Conservation (phyloP, 2,329 filamentous ascomycete genomes). For the Ramularia collo-cygni region DNA sequence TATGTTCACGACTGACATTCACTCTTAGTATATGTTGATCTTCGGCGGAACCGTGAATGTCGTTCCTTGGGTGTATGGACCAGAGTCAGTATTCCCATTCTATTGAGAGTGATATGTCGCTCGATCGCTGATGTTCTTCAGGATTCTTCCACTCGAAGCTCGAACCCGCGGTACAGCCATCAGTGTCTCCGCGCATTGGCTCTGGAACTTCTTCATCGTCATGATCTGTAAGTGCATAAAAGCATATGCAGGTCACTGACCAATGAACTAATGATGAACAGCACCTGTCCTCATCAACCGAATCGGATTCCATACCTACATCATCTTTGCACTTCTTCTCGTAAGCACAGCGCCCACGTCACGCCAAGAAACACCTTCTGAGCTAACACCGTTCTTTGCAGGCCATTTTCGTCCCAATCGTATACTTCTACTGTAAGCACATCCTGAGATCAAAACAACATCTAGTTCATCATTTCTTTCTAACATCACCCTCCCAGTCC, state of each 20-base stretch:
- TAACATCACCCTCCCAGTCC: slow-evolving; percentile 1
- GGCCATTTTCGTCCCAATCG: slow-evolving; percentile 16
- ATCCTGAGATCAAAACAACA: too few relatives aligned
- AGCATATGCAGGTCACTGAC: slow-evolving; percentile 21
- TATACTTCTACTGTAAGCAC: slow-evolving; percentile 24
- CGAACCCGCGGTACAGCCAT: slow-evolving; percentile 43
- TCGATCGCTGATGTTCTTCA: too few relatives aligned
- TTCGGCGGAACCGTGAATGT: slow-evolving; percentile 21
- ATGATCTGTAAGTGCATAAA: slow-evolving; percentile 32
- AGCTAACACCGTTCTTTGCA: neutral
- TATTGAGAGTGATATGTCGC: too few relatives aligned
- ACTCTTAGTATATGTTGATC: slow-evolving; percentile 14
- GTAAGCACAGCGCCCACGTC: slow-evolving; percentile 29
- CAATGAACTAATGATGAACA: slow-evolving; percentile 20
- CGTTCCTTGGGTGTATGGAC: slow-evolving; percentile 29
- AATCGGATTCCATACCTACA: slow-evolving; percentile 26
- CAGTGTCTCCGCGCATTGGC: slow-evolving; percentile 42
- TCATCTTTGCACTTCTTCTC: slow-evolving; percentile 30
- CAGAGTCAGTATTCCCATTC: slow-evolving; percentile 26
- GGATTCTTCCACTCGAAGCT: slow-evolving; percentile 42
- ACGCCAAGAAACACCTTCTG: neutral
- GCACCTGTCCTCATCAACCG: slow-evolving; percentile 27
- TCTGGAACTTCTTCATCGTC: slow-evolving; percentile 44
- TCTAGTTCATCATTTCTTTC: too few relatives aligned
- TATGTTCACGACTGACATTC: too few relatives aligned